Percentiles rank a stretch among this genome's conserved stretches.
Evolutionary conservation across 1,139 yeast genomes (phyloP).

Genomic region (Citeromyces hawaiiensis): DNA sequence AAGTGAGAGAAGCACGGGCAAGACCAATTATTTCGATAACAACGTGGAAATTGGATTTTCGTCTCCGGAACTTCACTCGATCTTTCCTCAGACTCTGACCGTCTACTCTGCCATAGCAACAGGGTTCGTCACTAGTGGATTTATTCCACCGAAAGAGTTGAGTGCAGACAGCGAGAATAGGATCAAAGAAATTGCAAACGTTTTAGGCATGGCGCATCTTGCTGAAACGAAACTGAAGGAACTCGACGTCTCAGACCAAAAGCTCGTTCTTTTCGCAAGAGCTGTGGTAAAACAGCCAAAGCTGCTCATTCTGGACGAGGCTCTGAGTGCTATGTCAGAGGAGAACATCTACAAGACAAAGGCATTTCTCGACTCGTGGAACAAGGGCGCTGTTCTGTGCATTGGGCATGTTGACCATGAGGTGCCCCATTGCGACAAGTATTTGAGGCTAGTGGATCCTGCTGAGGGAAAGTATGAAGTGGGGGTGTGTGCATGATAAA

Average conservation of each 20-base stretch:
- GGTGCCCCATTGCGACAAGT: slow-evolving; percentile 42
- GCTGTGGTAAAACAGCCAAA: slow-evolving; percentile 69
- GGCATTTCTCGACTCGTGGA: slow-evolving; percentile 39
- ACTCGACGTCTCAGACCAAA: slow-evolving; percentile 62
- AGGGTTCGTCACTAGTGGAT: slow-evolving; percentile 60
- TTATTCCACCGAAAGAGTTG: slow-evolving; percentile 25
- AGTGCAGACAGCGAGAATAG: slow-evolving; percentile 19
- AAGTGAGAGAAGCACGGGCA: slow-evolving; percentile 59
- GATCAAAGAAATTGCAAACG: slow-evolving; percentile 20
- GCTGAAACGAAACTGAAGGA: slow-evolving; percentile 32
- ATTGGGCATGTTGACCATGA: slow-evolving; percentile 69
- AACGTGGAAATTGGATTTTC: slow-evolving; percentile 75
- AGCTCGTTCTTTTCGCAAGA: slow-evolving; percentile 60
- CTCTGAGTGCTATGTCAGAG: slow-evolving; percentile 83
- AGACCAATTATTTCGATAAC: slow-evolving; percentile 62
- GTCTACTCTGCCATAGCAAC: slow-evolving; percentile 53
- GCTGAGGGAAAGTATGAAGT: slow-evolving; percentile 15
- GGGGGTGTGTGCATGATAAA: slow-evolving; percentile 7
- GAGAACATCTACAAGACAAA: slow-evolving; percentile 55
- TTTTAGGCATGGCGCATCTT: slow-evolving; percentile 19
- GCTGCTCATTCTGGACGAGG: slow-evolving; percentile 78
- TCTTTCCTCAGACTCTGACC: slow-evolving; percentile 49
- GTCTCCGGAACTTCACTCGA: slow-evolving; percentile 84
- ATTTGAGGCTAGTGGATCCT: slow-evolving; percentile 22
- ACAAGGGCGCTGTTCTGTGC: slow-evolving; percentile 52